Base-by-base conservation (phyloP, 129 eudicot genomes). In the Flaveria linearis region DNA sequence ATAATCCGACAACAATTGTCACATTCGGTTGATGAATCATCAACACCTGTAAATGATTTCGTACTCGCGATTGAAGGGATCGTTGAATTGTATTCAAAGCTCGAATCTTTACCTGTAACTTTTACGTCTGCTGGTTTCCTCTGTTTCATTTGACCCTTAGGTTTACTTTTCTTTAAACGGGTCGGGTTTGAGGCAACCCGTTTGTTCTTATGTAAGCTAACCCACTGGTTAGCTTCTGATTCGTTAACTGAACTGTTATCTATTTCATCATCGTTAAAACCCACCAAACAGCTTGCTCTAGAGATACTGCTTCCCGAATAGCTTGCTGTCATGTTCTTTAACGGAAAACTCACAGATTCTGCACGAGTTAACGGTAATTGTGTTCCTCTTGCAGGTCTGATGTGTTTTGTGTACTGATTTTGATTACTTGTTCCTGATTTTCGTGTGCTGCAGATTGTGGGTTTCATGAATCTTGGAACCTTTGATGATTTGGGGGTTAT, bases 361-460 rank as follows among this genome's bases (percentile, higher is more conserved):
- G 86, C 83, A 56, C 80, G 83, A 56, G 64, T 67, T 9, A 75
- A 49, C 9, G 82, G 76, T 73, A 79, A 51, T 5, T 62, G 47
- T 41, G 75, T 78, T 70, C 72, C 73, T 82, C 83, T 82, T 67
- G 79, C 22, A 2, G 78, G 76, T 51, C 66, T 73, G 43, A 57
- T 51, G 15, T 68, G 68, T 66, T 73, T 83, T 12, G 68, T 68
- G n/a, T 56, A 50, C 20, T 61, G 47, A 56, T 14, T 82, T 45
- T 83, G 86, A 47, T 68, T 51, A 16, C 71, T 49, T 0, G 72
- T 73, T 78, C 83, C 83, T 43, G 80, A 78, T 83, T 73, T 83
- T 25, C 80, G 74, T 73, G 74, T 83, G 42, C 86, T 83, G 77
- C 86, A 78, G 42, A 83, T 58, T 69, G 86, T 83, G 60, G 83